Evolutionary conservation across 2,329 filamentous ascomycete species (phyloP).

Genomic region (Endothia cerciana): DNA sequence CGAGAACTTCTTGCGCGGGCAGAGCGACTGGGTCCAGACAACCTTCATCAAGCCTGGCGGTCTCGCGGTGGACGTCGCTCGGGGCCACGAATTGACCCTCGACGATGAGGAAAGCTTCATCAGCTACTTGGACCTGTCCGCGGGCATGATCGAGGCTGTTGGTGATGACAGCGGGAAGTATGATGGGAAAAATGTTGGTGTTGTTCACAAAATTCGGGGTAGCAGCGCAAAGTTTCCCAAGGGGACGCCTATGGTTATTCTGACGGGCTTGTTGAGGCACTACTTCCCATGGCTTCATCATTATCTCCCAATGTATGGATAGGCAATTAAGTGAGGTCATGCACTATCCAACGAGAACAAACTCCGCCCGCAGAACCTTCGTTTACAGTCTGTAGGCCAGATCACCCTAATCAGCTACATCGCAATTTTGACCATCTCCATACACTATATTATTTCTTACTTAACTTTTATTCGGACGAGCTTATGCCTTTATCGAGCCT

Average conservation of each 20-base stretch:
- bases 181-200: constrained; percentile 35
- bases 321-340: no score
- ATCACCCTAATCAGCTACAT: no score
- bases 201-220: constrained; percentile 33
- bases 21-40: constrained; percentile 42
- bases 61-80: constrained; percentile 40
- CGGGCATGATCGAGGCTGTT: constrained; percentile 53
- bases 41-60: constrained; percentile 50
- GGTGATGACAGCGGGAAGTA: constrained; percentile 38
- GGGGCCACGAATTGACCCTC: constrained; percentile 46
- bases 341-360: no score
- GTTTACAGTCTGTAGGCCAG: no score
- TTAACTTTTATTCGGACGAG: no score
- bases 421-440: no score
- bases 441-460: no score
- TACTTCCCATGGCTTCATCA: constrained; percentile 40
- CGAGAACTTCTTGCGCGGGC: constrained; percentile 42
- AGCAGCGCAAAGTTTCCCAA: constrained; percentile 39
- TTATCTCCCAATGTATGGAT: constrained; percentile 30
- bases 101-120: constrained; percentile 43
- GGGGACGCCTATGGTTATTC: constrained; percentile 39
- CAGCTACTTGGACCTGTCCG: constrained; percentile 49
- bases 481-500: no score
- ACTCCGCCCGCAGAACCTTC: no score
- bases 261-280: constrained; percentile 39